phyloP scores from a whole-genome alignment of 768 basidiomycete species.

The Leccinum incarnatum region DNA sequence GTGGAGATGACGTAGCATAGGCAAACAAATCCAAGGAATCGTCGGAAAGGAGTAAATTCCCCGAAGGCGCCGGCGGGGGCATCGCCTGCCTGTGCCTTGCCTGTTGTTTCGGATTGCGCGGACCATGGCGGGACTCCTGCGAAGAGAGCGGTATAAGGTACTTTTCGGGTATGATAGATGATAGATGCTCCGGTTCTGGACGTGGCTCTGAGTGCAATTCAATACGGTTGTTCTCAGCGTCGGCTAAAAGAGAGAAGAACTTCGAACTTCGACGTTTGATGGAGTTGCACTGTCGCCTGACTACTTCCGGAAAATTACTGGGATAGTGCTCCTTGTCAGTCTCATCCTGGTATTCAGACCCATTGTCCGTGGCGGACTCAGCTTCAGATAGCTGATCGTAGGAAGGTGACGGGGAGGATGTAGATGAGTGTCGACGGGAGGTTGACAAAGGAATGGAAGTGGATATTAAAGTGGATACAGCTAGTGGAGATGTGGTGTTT shows the following conservation, averaged over 20 bases:
- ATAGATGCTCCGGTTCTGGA: neutral
- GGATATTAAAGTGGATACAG: neutral
- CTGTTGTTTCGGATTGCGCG: conserved; percentile 11
- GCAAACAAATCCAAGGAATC: conserved; percentile 52
- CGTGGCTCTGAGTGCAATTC: conserved; percentile 30
- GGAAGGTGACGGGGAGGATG: conserved; percentile 12
- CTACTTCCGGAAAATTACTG: conserved; percentile 4
- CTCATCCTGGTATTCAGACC: conserved; percentile 22
- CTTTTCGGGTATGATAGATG: conserved; percentile 18
- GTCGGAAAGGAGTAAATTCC: conserved; percentile 37
- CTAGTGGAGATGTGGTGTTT: neutral
- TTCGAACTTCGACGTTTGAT: conserved; percentile 25
- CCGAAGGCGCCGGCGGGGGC: neutral
- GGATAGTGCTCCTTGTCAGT: conserved; percentile 21
- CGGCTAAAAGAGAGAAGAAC: conserved; percentile 40
- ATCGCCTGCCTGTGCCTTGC: conserved; percentile 1
- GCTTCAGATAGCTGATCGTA: conserved; percentile 9
- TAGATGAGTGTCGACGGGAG: neutral
- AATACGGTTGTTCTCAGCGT: conserved; percentile 38
- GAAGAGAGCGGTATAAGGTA: conserved; percentile 5
- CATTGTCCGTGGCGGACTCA: conserved; percentile 19
- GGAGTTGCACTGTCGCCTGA: conserved; percentile 7
- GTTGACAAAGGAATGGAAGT: neutral
- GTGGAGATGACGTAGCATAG: conserved; percentile 31
- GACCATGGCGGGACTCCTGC: conserved; percentile 2